These are phyloP conservation scores for Cryptococcus sp. DNA, from an alignment of 1,284 basidiomycete genomes.

Conservation along the genomic window DNA sequence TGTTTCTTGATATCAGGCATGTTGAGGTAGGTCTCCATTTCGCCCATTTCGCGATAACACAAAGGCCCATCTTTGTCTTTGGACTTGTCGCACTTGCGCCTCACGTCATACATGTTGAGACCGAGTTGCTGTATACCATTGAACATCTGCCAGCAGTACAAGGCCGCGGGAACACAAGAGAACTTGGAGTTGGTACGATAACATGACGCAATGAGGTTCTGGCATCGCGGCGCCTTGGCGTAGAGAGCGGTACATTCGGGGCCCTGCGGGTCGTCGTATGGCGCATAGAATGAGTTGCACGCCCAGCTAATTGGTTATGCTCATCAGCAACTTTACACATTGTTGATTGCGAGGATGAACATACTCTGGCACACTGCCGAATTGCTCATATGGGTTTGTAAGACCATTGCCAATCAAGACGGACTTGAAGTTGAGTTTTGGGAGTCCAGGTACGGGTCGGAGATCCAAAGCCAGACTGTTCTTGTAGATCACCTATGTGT, in stretches of 20 bases:
- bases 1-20: conserved; percentile 67
- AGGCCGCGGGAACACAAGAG: conserved; percentile 60
- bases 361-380: conserved; percentile 72
- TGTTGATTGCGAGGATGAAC: conserved; percentile 2
- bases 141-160: conserved; percentile 58
- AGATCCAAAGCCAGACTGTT: conserved; percentile 61
- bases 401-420: conserved; percentile 66
- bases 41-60: conserved; percentile 74
- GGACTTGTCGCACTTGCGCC: conserved; percentile 67
- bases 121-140: conserved; percentile 57
- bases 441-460: conserved; percentile 44
- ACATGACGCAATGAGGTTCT: conserved; percentile 50
- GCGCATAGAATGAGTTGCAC: conserved; percentile 40
- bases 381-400: conserved; percentile 75
- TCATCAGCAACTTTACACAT: conserved; percentile 1
- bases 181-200: conserved; percentile 53
- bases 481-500: conserved; percentile 66
- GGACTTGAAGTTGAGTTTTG: conserved; percentile 71
- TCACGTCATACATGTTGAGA: conserved; percentile 73
- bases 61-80: conserved; percentile 61
- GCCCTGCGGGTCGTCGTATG: conserved; percentile 46
- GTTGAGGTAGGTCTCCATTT: conserved; percentile 80
- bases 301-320: conserved; percentile 55
- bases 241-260: conserved; percentile 41
- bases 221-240: conserved; percentile 47